Conservation (phyloP, 2,329 filamentous ascomycete species). For the Rosellinia necatrix region DNA sequence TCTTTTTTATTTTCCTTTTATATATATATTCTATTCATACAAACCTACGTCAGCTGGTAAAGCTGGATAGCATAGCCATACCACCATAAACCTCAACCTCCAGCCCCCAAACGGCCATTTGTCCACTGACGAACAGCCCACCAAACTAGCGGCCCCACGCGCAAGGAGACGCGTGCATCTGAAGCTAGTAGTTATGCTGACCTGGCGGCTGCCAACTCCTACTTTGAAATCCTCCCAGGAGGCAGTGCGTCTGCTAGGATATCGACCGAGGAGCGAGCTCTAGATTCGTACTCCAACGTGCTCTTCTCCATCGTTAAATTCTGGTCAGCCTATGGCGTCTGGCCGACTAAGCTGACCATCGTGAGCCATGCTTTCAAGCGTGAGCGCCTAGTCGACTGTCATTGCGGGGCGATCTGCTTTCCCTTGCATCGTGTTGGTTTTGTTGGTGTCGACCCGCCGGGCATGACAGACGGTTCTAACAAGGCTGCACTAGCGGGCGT, state of each 20-base stretch:
- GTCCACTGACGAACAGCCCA: constrained; percentile 8
- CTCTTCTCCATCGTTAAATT: constrained; percentile 70
- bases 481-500: constrained; percentile 49
- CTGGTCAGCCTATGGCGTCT: constrained; percentile 56
- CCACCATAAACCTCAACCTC: neutral
- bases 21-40: neutral
- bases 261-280: constrained; percentile 69
- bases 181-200: constrained; percentile 69
- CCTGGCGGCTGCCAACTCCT: constrained; percentile 52
- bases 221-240: constrained; percentile 48
- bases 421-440: constrained; percentile 52
- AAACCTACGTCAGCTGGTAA: neutral
- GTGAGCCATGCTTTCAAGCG: constrained; percentile 74
- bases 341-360: constrained; percentile 64
- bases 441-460: constrained; percentile 68
- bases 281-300: constrained; percentile 86
- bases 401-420: constrained; percentile 66
- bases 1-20: constrained; percentile 13
- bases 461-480: constrained; percentile 46
- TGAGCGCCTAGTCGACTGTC: constrained; percentile 63
- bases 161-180: constrained; percentile 57
- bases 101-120: neutral
- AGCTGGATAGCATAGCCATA: neutral
- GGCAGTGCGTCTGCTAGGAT: constrained; percentile 45
- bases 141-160: constrained; percentile 62